A percentile compares a stretch with the other conserved stretches of the same genome.
phyloP scores from a whole-genome alignment of 2,329 filamentous ascomycete genomes.

The Shiraia bambusicola region DNA sequence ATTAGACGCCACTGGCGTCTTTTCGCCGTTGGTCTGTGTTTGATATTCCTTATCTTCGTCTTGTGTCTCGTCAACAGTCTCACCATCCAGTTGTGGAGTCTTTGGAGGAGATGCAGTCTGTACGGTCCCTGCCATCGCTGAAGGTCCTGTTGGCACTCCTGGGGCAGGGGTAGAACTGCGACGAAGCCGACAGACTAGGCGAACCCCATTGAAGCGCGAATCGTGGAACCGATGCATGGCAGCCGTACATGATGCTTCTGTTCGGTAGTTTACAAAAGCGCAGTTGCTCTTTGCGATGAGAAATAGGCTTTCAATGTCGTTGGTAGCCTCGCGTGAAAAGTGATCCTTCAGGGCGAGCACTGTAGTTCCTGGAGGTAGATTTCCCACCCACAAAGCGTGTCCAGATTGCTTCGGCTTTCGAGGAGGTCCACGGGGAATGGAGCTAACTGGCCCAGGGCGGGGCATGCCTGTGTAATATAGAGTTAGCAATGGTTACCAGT shows the following conservation, averaged over 20 bases:
- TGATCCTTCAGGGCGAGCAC: slow-evolving; percentile 86
- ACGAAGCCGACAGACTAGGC: slow-evolving; percentile 81
- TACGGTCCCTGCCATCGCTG: slow-evolving; percentile 44
- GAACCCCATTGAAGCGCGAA: slow-evolving; percentile 81
- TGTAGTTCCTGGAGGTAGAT: slow-evolving; percentile 80
- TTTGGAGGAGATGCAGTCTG: slow-evolving; percentile 26
- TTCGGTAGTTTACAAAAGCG: slow-evolving; percentile 92
- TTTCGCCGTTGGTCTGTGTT: slow-evolving; percentile 13
- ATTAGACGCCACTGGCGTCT: slow-evolving; percentile 22
- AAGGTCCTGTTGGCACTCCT: slow-evolving; percentile 58
- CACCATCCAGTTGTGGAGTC: slow-evolving; percentile 24
- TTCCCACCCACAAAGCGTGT: slow-evolving; percentile 94
- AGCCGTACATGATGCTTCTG: slow-evolving; percentile 70
- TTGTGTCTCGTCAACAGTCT: slow-evolving; percentile 10
- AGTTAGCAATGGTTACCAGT: background rate
- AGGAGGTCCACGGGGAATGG: slow-evolving; percentile 61
- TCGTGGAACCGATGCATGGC: slow-evolving; percentile 88
- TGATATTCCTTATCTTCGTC: slow-evolving; percentile 11
- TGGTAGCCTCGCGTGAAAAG: slow-evolving; percentile 75
- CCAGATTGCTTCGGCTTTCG: slow-evolving; percentile 71
- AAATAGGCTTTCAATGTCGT: slow-evolving; percentile 83
- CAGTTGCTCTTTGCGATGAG: slow-evolving; percentile 97
- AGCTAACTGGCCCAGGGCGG: slow-evolving; percentile 28
- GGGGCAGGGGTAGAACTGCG: slow-evolving; percentile 52
- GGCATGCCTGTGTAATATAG: slow-evolving; percentile 18